Percentiles rank a stretch among this genome's conserved stretches.
phyloP scores from a whole-genome alignment of 106 monocot genomes.

The Triglochin maritima region DNA sequence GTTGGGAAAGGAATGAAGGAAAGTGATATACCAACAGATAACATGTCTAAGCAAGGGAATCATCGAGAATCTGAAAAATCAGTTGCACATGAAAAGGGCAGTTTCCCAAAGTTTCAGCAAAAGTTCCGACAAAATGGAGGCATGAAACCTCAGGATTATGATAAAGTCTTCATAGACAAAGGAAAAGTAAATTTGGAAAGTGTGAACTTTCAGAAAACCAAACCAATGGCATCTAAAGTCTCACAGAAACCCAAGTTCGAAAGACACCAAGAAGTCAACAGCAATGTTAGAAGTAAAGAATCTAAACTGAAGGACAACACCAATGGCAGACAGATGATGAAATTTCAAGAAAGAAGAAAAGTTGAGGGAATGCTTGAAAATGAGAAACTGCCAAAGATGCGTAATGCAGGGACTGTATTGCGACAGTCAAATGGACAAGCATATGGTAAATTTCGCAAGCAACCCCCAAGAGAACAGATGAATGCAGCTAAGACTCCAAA shows the following conservation, averaged over 20 bases:
- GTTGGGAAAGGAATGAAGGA: constrained; percentile 20
- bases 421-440: background rate
- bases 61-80: background rate
- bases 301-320: constrained; percentile 10
- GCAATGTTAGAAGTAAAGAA: constrained; percentile 7
- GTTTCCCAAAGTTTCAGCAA: background rate
- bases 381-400: background rate
- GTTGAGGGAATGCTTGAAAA: background rate
- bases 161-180: background rate
- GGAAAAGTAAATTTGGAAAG: constrained; percentile 9
- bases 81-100: background rate
- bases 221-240: background rate
- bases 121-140: background rate
- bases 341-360: background rate
- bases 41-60: constrained; percentile 10
- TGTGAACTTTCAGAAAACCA: constrained; percentile 1
- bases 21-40: constrained; percentile 3
- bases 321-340: background rate
- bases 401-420: background rate
- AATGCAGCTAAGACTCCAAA: background rate
- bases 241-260: background rate
- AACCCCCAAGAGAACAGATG: background rate
- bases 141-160: background rate
- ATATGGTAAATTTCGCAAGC: constrained; percentile 8
- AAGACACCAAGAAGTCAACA: constrained; percentile 1